A percentile compares a stretch with the other conserved stretches of the same genome.
phyloP scores from a whole-genome alignment of 306 rosid species.

The Quercus gilva region DNA sequence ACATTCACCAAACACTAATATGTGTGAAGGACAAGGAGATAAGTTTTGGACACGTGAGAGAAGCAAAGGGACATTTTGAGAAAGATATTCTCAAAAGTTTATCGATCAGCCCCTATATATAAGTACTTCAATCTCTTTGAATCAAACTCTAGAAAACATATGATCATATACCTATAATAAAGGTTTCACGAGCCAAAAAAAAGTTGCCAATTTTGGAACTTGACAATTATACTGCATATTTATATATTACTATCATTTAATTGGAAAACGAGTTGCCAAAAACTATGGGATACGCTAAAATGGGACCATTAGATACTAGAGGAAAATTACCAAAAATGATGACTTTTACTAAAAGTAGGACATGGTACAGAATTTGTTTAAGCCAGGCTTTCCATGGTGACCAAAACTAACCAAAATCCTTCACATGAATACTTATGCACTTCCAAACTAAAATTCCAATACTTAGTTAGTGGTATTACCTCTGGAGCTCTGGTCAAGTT shows the following conservation, averaged over 20 bases:
- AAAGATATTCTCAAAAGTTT: background rate
- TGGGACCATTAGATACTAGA: background rate
- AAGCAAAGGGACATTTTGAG: background rate
- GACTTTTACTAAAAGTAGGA: background rate
- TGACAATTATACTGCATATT: background rate
- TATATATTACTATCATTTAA: background rate
- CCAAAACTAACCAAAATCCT: background rate
- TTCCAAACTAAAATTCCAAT: background rate
- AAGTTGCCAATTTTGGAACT: background rate
- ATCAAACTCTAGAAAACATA: background rate
- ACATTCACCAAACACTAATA: background rate
- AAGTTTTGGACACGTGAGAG: background rate
- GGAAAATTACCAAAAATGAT: background rate
- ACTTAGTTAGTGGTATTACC: constrained; percentile 35
- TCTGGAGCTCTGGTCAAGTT: constrained; percentile 30
- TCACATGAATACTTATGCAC: background rate
- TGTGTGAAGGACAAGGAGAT: background rate
- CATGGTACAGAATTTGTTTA: background rate
- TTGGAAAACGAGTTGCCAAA: background rate
- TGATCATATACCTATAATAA: background rate
- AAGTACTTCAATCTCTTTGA: background rate
- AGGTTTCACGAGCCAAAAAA: background rate
- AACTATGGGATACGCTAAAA: background rate
- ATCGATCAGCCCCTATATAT: background rate
- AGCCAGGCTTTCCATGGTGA: background rate